phyloP scores from a whole-genome alignment of 345 rosid species.

The Gynandropsis gynandra region DNA sequence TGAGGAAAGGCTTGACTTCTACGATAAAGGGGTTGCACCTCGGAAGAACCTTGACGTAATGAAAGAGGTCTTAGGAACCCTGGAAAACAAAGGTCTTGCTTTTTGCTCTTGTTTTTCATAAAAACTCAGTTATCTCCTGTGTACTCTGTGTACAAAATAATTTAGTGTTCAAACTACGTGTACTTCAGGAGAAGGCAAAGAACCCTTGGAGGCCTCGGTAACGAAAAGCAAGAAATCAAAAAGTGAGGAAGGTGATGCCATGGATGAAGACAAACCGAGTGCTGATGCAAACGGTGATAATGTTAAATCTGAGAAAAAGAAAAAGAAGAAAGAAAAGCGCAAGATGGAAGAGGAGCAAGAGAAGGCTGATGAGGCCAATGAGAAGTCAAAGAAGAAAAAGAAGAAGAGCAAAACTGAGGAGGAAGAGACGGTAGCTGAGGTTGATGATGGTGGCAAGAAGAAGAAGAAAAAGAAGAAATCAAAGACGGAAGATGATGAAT shows the following conservation, averaged over 20 bases:
- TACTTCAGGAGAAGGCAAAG: constrained; percentile 13
- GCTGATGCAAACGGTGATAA: constrained; percentile 20
- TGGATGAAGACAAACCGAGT: constrained; percentile 9
- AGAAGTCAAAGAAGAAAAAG: constrained; percentile 27
- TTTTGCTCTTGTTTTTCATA: background rate
- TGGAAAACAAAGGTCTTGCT: constrained; percentile 47
- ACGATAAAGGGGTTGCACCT: constrained; percentile 95
- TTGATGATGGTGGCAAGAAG: constrained; percentile 20
- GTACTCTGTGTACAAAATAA: background rate
- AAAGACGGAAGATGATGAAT: constrained; percentile 18
- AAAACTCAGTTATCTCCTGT: background rate
- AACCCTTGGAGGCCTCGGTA: constrained; percentile 15
- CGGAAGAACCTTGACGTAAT: constrained; percentile 94
- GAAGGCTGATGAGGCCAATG: background rate
- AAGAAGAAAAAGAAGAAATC: constrained; percentile 32
- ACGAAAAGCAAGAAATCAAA: constrained; percentile 30
- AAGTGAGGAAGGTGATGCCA: constrained; percentile 15
- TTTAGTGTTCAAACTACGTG: background rate
- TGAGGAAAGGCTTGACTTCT: constrained; percentile 87
- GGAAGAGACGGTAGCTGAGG: constrained; percentile 14
- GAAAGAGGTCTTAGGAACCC: constrained; percentile 65
- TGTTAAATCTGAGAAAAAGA: constrained; percentile 25
- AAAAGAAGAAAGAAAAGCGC: constrained; percentile 20
- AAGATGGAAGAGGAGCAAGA: constrained; percentile 13
- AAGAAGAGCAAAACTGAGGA: constrained; percentile 28